phyloP scores from a whole-genome alignment of 352 stramenopile species.

The Globisporangium nodosum region DNA sequence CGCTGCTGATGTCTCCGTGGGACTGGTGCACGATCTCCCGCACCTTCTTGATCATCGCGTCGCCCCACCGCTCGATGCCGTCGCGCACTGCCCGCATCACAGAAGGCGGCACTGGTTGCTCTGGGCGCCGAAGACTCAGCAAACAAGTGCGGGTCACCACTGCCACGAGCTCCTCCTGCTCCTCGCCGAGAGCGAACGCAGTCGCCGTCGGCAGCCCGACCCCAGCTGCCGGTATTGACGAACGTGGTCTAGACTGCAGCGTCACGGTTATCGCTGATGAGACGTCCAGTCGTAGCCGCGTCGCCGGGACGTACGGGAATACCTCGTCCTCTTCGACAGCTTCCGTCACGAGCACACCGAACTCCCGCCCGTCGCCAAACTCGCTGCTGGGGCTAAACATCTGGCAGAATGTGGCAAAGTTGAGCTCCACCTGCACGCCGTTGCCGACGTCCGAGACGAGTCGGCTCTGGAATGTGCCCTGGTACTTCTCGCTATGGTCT shows the following conservation, averaged over 20 bases:
- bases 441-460: not conserved
- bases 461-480: not conserved
- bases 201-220: no score
- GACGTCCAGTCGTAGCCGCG: not conserved
- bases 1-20: not conserved
- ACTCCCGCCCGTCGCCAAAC: not conserved
- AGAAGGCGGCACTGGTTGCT: not conserved
- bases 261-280: not conserved
- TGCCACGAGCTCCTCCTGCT: not conserved
- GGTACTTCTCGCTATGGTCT: not conserved
- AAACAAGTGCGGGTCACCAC: not conserved
- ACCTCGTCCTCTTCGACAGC: not conserved
- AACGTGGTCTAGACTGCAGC: not conserved
- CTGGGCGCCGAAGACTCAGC: not conserved
- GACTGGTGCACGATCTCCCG: constrained; percentile 1
- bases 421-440: constrained; percentile 4
- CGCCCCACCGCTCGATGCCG: constrained; percentile 6
- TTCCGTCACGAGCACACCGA: not conserved
- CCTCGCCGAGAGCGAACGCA: no score
- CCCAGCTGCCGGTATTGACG: not conserved
- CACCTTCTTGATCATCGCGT: constrained; percentile 9
- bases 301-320: not conserved
- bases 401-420: constrained; percentile 5
- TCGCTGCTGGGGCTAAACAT: not conserved
- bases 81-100: constrained; percentile 5